Evolutionary conservation across 495 filamentous ascomycete genomes (phyloP).

Genomic region (Penicillium turbatum): DNA sequence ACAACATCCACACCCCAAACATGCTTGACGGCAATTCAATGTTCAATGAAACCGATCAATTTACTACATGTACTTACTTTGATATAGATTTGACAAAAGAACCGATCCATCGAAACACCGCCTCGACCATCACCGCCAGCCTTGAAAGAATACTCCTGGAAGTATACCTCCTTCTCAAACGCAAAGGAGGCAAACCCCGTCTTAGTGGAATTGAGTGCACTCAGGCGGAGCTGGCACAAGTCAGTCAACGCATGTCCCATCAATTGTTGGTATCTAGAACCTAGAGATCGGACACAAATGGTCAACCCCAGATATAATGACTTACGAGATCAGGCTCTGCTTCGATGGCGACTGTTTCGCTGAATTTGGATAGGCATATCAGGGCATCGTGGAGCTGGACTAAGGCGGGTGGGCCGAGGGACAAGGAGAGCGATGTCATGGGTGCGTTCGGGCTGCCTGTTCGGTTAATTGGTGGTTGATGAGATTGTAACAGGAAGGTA

Average conservation of each 20-base stretch:
- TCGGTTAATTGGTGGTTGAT: not conserved
- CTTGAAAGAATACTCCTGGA: conserved; percentile 60
- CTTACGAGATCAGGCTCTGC: conserved; percentile 68
- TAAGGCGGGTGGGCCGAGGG: conserved; percentile 69
- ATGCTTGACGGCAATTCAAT: not conserved
- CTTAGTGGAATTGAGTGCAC: conserved; percentile 85
- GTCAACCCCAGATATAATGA: not conserved
- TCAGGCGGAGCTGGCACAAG: conserved; percentile 63
- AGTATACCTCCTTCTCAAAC: conserved; percentile 71
- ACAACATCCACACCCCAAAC: not conserved
- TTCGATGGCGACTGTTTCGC: conserved; percentile 83
- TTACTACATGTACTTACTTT: conserved; percentile 45
- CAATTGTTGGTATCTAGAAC: not conserved
- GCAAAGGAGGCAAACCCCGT: conserved; percentile 85
- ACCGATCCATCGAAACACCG: conserved; percentile 45
- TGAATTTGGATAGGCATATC: conserved; percentile 87
- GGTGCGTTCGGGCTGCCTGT: not conserved
- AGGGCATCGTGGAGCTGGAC: conserved; percentile 75
- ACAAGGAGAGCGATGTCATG: conserved; percentile 76
- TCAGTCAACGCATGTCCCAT: not conserved
- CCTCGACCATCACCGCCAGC: conserved; percentile 9
- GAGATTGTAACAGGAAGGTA: not conserved
- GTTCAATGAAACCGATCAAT: not conserved
- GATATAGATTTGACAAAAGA: conserved; percentile 70
- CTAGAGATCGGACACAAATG: not conserved